Percentiles rank a stretch among this genome's conserved stretches.
Conservation (phyloP, 2,329 filamentous ascomycete genomes). For the Trichoderma guizhouense region DNA sequence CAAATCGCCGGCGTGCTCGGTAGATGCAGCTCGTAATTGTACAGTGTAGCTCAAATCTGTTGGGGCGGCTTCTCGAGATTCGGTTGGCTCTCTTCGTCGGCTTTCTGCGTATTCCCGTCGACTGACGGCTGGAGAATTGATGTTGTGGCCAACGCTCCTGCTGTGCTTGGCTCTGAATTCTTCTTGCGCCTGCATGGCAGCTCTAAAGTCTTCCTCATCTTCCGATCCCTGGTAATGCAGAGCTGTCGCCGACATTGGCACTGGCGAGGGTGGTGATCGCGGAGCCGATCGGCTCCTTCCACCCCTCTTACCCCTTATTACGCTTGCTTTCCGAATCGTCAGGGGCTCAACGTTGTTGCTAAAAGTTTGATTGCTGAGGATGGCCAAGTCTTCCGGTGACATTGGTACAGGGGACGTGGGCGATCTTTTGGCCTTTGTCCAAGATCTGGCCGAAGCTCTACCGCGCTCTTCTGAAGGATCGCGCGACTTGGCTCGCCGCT, state of each 20-base stretch:
- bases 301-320: constrained; percentile 30
- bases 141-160: constrained; percentile 47
- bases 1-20: constrained; percentile 52
- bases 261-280: constrained; percentile 75
- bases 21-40: constrained; percentile 38
- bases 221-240: constrained; percentile 46
- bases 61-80: constrained; percentile 33
- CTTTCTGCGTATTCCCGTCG: constrained; percentile 40
- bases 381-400: constrained; percentile 82
- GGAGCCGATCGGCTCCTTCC: constrained; percentile 51
- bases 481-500: constrained; percentile 50
- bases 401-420: constrained; percentile 91
- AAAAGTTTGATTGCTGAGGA: constrained; percentile 47
- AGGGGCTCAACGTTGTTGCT: constrained; percentile 37
- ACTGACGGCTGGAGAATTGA: constrained; percentile 35
- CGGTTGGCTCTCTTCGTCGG: constrained; percentile 33
- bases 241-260: constrained; percentile 63
- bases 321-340: constrained; percentile 44
- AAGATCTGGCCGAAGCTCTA: constrained; percentile 62
- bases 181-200: constrained; percentile 52
- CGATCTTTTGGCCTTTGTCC: constrained; percentile 73
- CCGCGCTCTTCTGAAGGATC: constrained; percentile 70
- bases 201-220: constrained; percentile 61
- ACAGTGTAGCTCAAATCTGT: neutral
- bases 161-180: constrained; percentile 54